Evolutionary conservation across 352 stramenopile species (phyloP).

Genomic region (Phytophthora citricola): DNA sequence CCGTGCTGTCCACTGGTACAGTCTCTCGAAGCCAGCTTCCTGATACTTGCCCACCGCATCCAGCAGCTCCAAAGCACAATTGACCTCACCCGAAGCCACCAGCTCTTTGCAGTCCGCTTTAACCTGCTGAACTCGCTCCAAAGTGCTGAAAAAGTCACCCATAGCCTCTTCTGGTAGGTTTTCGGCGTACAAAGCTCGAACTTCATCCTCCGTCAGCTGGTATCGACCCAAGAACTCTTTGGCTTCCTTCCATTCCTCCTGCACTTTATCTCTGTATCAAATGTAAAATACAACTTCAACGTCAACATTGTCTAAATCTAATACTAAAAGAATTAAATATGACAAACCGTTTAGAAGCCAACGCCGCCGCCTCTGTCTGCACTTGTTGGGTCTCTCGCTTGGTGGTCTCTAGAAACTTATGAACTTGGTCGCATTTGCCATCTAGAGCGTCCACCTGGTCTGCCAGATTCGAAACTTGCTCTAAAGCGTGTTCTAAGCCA

Average conservation of each 20-base stretch:
- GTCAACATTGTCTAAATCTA: background rate
- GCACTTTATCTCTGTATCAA: slow-evolving; percentile 46
- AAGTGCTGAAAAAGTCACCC: slow-evolving; percentile 65
- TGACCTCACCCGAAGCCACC: slow-evolving; percentile 47
- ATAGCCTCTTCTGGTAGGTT: slow-evolving; percentile 54
- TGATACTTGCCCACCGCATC: slow-evolving; percentile 85
- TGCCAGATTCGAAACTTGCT: slow-evolving; percentile 43
- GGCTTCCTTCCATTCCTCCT: slow-evolving; percentile 56
- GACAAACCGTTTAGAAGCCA: slow-evolving; percentile 52
- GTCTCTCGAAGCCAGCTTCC: slow-evolving; percentile 81
- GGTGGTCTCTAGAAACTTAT: slow-evolving; percentile 65
- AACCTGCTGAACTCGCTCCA: slow-evolving; percentile 77
- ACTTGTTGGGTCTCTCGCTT: slow-evolving; percentile 74
- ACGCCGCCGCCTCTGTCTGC: slow-evolving; percentile 54
- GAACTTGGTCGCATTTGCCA: slow-evolving; percentile 51
- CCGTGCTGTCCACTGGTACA: slow-evolving; percentile 90
- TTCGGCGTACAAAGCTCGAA: slow-evolving; percentile 56
- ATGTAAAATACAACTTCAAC: slow-evolving; percentile 20
- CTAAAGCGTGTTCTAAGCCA: slow-evolving; percentile 53
- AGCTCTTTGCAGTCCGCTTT: slow-evolving; percentile 76
- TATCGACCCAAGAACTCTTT: slow-evolving; percentile 74
- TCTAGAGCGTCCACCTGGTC: slow-evolving; percentile 53
- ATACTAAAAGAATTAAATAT: background rate
- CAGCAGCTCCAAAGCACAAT: slow-evolving; percentile 85
- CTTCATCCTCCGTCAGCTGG: slow-evolving; percentile 74